Base-by-base conservation (phyloP, 768 basidiomycete species). In the Rhodotorula graminis region DNA sequence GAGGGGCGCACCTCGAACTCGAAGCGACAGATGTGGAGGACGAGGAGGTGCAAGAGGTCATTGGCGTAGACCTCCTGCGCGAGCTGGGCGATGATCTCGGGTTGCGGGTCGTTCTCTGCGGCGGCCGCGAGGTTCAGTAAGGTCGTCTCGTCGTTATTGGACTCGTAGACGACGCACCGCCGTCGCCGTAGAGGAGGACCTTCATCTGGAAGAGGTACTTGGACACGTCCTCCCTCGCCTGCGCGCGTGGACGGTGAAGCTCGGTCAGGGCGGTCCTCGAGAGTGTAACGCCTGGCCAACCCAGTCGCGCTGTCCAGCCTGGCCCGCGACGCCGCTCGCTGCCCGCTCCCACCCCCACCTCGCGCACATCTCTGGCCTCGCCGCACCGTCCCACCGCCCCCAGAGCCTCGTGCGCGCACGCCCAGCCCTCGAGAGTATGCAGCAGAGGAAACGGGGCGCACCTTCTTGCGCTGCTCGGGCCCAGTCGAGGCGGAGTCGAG, bases 21-120 rank as follows among this genome's bases (percentile, higher is more conserved):
- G 80, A 97, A 90, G 29, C 88, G 88, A 27, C 88, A 87, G 73
- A 96, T 88, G 80, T 91, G 87, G 68, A 87, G 84, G 46, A 98
- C 88, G 71, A 96, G 86, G 50, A 87, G 83, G 72, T 90, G 86
- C 37, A 98, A 84, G 37, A 98, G 84, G 80, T 96, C 92, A 59
- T 90, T 91, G 71, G 88, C 88, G 83, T 97, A 98, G 16, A 92
- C 92, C 80, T 98, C 95, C 79, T 97, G 93, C 0, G 95, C 91
- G 19, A 98, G 87, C 80, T 97, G 94, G 14, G 94, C 93, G 56
- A 97, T 86, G 46, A 92, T 84, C 77, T 98, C 95, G 0, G 93
- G 91, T 25, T 89, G 83, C 15, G 93, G 90, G 71, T 94, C 93
- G 88, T 78, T 76, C 42, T 80, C 80, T 80, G 71, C 27, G 33